These are phyloP conservation scores for Selaginella tamariscina DNA, from an alignment of 75 land plant species.

Conservation along the genomic window DNA sequence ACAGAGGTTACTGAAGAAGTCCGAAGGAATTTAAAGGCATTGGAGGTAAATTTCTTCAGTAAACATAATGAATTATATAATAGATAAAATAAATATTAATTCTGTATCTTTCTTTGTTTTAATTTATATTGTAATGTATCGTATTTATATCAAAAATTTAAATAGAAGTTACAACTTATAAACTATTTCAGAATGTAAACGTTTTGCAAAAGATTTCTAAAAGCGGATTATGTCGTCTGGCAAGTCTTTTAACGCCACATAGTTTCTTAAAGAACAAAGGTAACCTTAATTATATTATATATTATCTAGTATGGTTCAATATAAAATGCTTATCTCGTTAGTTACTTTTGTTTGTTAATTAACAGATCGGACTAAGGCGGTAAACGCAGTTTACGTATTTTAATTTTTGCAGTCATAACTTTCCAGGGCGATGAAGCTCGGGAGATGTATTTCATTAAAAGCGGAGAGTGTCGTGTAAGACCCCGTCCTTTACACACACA, in stretches of 20 bases:
- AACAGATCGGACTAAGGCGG: too few relatives aligned
- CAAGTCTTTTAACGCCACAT: constrained; percentile 21
- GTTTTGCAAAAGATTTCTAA: constrained; percentile 24
- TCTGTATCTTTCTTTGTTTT: too few relatives aligned
- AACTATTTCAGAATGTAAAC: constrained; percentile 15
- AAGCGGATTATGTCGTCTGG: constrained; percentile 24
- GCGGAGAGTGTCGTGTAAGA: constrained; percentile 31
- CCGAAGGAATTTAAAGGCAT: constrained; percentile 15
- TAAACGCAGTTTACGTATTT: neutral
- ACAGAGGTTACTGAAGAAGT: constrained; percentile 20
- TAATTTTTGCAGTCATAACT: constrained; percentile 18
- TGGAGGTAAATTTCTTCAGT: constrained; percentile 23
- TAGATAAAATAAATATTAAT: too few relatives aligned
- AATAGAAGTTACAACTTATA: too few relatives aligned
- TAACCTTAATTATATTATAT: constrained; percentile 2
- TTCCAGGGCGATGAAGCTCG: constrained; percentile 36
- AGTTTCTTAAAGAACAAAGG: constrained; percentile 27
- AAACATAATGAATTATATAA: too few relatives aligned
- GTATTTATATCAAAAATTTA: too few relatives aligned
- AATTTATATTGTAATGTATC: too few relatives aligned
- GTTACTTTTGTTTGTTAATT: too few relatives aligned
- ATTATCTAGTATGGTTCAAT: too few relatives aligned
- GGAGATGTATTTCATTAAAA: constrained; percentile 33
- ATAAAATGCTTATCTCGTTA: too few relatives aligned
- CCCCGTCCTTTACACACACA: neutral